Evolutionary conservation across 257 asterid species (phyloP).

Genomic region (Gynochthodes officinalis): DNA sequence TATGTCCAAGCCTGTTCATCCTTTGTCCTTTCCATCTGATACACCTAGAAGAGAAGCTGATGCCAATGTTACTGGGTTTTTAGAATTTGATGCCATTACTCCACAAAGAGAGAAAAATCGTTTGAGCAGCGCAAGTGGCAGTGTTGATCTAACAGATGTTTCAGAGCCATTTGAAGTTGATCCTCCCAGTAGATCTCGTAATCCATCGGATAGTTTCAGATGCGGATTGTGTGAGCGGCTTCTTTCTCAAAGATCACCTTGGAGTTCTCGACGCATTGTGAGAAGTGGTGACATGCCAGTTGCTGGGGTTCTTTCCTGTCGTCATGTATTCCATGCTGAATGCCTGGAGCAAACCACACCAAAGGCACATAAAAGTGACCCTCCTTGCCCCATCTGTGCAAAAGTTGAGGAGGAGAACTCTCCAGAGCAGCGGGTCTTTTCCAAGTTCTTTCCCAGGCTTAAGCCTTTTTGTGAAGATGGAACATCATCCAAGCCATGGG

Average conservation of each 20-base stretch:
- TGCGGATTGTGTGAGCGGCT: constrained; percentile 85
- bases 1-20: constrained; percentile 92
- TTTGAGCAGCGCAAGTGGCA: constrained; percentile 68
- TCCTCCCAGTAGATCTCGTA: constrained; percentile 30
- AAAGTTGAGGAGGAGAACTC: constrained; percentile 62
- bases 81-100: constrained; percentile 44
- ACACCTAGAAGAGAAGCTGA: constrained; percentile 38
- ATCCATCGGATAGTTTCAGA: constrained; percentile 53
- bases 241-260: constrained; percentile 88
- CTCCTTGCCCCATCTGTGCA: constrained; percentile 85
- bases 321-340: constrained; percentile 93
- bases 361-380: constrained; percentile 70
- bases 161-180: constrained; percentile 54
- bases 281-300: constrained; percentile 92
- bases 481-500: constrained; percentile 63
- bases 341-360: constrained; percentile 92
- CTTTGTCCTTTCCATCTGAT: constrained; percentile 63
- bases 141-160: constrained; percentile 63
- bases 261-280: constrained; percentile 82
- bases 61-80: constrained; percentile 25
- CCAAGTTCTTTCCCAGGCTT: constrained; percentile 68
- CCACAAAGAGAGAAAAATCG: constrained; percentile 56
- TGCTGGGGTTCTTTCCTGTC: constrained; percentile 86
- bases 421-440: constrained; percentile 50
- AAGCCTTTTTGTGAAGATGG: constrained; percentile 67